A percentile compares a stretch with the other conserved stretches of the same genome.
Evolutionary conservation across 2,329 filamentous ascomycete genomes (phyloP).

Genomic region (Tothia fuscella): DNA sequence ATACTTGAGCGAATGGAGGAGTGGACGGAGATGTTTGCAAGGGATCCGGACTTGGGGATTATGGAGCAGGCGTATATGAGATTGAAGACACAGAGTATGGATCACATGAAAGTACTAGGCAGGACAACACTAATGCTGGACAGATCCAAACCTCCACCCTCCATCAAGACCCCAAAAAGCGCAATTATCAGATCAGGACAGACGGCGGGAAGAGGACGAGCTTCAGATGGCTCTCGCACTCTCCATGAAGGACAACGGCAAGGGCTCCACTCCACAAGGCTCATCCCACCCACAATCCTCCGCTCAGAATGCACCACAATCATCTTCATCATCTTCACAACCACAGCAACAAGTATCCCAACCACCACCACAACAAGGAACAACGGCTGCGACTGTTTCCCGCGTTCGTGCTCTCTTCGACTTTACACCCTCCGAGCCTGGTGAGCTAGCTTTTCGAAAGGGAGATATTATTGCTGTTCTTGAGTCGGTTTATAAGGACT

Average conservation of each 20-base stretch:
- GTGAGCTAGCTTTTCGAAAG: slow-evolving; percentile 91
- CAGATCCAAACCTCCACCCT: slow-evolving; percentile 78
- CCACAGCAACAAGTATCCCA: slow-evolving; percentile 45
- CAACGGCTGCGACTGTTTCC: slow-evolving; percentile 91
- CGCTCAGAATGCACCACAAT: slow-evolving; percentile 21
- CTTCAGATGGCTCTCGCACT: slow-evolving; percentile 90
- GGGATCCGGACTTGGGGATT: slow-evolving; percentile 83
- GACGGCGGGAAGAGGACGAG: slow-evolving; percentile 94
- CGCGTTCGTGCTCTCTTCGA: slow-evolving; percentile 88
- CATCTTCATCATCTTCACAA: slow-evolving; percentile 16
- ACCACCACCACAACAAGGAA: slow-evolving; percentile 47
- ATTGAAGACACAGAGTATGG: slow-evolving; percentile 60
- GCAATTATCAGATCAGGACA: slow-evolving; percentile 76
- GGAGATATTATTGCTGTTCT: slow-evolving; percentile 95
- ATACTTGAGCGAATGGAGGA: slow-evolving; percentile 93
- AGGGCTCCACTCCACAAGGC: slow-evolving; percentile 24
- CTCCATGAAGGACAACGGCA: slow-evolving; percentile 74
- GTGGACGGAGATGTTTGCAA: slow-evolving; percentile 90
- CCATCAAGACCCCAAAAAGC: slow-evolving; percentile 91
- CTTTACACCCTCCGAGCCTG: slow-evolving; percentile 85
- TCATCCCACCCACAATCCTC: slow-evolving; percentile 27
- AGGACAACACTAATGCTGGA: slow-evolving; percentile 22
- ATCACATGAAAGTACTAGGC: background rate
- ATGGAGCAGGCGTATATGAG: slow-evolving; percentile 93
- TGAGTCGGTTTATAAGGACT: slow-evolving; percentile 97